phyloP scores from a whole-genome alignment of 805 yeast genomes.

The Metschnikowia shivogae region DNA sequence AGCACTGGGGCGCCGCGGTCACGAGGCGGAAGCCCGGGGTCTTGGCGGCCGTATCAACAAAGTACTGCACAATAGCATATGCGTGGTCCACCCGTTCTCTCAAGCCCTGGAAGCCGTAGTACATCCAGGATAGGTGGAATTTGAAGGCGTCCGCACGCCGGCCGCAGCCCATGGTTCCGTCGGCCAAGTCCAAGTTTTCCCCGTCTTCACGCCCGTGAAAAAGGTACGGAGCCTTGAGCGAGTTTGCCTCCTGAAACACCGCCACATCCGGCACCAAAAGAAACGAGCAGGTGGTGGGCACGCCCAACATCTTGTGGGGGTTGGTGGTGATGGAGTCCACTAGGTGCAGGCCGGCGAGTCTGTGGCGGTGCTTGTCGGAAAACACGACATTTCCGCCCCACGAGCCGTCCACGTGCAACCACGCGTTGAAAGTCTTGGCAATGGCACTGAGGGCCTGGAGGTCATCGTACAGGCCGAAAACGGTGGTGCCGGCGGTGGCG shows the following conservation, averaged over 20 bases:
- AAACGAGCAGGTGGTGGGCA: conserved; percentile 74
- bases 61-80: conserved; percentile 57
- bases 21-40: conserved; percentile 51
- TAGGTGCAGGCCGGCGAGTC: conserved; percentile 54
- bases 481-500: conserved; percentile 89
- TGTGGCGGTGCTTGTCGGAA: conserved; percentile 42
- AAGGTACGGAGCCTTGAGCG: conserved; percentile 74
- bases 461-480: conserved; percentile 78
- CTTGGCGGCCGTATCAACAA: conserved; percentile 42
- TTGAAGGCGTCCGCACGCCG: conserved; percentile 79
- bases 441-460: conserved; percentile 51
- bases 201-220: conserved; percentile 59
- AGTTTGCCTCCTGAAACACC: conserved; percentile 65
- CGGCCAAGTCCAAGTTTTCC: conserved; percentile 72
- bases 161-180: conserved; percentile 92
- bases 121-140: conserved; percentile 75
- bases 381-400: conserved; percentile 89
- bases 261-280: conserved; percentile 65
- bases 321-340: conserved; percentile 78
- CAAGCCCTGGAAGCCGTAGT: conserved; percentile 69
- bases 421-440: conserved; percentile 51
- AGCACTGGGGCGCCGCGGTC: conserved; percentile 62
- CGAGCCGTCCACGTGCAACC: conserved; percentile 87
- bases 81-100: conserved; percentile 70
- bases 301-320: conserved; percentile 89